phyloP scores from a whole-genome alignment of 345 rosid genomes.

The Barbarea vulgaris region DNA sequence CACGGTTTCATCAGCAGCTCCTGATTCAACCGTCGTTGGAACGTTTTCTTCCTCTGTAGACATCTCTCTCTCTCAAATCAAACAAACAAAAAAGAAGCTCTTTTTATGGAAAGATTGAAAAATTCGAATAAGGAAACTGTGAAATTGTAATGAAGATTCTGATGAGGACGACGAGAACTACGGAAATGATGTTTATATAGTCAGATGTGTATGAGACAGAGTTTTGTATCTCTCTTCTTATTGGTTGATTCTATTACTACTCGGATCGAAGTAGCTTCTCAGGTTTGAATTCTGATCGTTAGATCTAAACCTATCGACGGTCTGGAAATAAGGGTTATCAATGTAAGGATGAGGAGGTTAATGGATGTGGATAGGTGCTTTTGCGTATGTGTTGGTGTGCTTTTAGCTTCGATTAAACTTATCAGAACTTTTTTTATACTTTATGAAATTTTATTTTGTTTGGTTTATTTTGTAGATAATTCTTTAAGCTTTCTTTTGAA shows the following conservation, averaged over 20 bases:
- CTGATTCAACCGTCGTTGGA: slow-evolving; percentile 48
- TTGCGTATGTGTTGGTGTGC: slow-evolving; percentile 59
- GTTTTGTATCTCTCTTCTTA: slow-evolving; percentile 48
- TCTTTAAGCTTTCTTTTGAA: slow-evolving; percentile 54
- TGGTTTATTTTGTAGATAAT: slow-evolving; percentile 39
- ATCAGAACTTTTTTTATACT: slow-evolving; percentile 35
- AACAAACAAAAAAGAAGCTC: neutral
- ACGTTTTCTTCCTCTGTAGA: slow-evolving; percentile 36
- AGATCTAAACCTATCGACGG: slow-evolving; percentile 62
- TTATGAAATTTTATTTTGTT: slow-evolving; percentile 25
- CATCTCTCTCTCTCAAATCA: slow-evolving; percentile 22
- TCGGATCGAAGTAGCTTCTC: slow-evolving; percentile 47
- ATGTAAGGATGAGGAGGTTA: slow-evolving; percentile 29
- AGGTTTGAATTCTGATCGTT: slow-evolving; percentile 65
- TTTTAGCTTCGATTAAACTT: slow-evolving; percentile 52
- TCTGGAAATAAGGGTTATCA: neutral
- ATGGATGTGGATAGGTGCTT: slow-evolving; percentile 36
- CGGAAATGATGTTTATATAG: slow-evolving; percentile 55
- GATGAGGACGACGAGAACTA: slow-evolving; percentile 35
- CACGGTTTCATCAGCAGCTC: slow-evolving; percentile 39
- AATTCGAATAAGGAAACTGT: neutral
- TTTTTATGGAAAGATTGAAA: neutral
- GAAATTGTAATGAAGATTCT: neutral
- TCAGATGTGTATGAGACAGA: slow-evolving; percentile 41
- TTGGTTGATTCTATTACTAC: slow-evolving; percentile 51